Evolutionary conservation across 2,329 filamentous ascomycete species (phyloP), one percentile per base, ranked within the genome.

Genomic region (Apiospora malaysiana): DNA sequence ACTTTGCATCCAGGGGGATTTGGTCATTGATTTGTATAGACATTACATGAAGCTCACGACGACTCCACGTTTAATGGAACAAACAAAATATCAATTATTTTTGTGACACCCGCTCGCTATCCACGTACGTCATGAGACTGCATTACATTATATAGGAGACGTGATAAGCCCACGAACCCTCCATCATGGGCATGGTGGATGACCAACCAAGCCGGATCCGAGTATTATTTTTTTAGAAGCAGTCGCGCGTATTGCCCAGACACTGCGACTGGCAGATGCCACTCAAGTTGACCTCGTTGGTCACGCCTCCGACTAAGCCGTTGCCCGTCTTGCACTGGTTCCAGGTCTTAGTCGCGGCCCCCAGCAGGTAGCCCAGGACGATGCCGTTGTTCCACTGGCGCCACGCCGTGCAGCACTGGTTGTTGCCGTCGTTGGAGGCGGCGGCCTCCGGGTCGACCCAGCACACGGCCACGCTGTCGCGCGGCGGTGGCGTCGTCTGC

Each of bases 281-380:
- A n/a, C 37, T 25, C 46, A 68, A 37, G 32, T 40, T 56, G 18
- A 56, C 67, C 27, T 68, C 67, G 23, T 51, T 68, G 10, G 46
- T 42, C 27, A 56, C 37, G 12, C 67, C 67, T 0, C 45, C 67
- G 21, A 56, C 67, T 4, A 68, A 21, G 3, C 32, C 67, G 32
- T 25, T 40, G 32, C 32, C 47, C 67, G 67, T 51, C n/a, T 40
- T 49, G 67, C 67, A 68, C 67, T 68, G 67, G 8, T 51, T 21
- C 67, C 67, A 68, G 4, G 67, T 68, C 16, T 68, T 56, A 32
- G 67, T 49, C 46, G 45, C 67, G 42, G 67, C 67, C n/a, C 67
- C 47, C 45, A 68, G 46, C 67, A 68, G 7, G 8, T 49, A 68
- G 32, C 67, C 67, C 45, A 68, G 32, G n/a, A 56, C 21, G 6